Conservation (phyloP, 805 yeast genomes). For the Millerozyma miso region DNA sequence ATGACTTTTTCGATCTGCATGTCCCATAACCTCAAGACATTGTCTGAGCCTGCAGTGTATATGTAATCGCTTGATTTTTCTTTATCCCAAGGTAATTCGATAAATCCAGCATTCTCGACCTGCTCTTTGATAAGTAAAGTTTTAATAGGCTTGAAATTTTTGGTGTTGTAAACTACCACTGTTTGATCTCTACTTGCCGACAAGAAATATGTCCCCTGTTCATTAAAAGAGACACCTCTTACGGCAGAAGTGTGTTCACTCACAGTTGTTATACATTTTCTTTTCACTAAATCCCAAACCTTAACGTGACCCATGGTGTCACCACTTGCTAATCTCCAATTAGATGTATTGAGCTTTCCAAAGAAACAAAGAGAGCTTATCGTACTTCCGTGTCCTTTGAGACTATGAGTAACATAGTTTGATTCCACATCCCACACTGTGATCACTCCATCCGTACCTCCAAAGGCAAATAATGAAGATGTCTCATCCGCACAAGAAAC, state of each 20-base stretch:
- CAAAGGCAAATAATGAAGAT: constrained; percentile 83
- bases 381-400: constrained; percentile 91
- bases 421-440: constrained; percentile 91
- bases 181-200: constrained; percentile 91
- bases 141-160: constrained; percentile 50
- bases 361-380: constrained; percentile 68
- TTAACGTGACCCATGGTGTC: constrained; percentile 55
- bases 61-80: constrained; percentile 31
- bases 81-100: constrained; percentile 7
- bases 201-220: constrained; percentile 51
- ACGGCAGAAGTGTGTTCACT: constrained; percentile 82
- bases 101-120: constrained; percentile 66
- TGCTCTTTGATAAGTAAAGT: constrained; percentile 73
- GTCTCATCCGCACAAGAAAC: constrained; percentile 74
- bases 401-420: constrained; percentile 81
- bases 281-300: constrained; percentile 64
- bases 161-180: constrained; percentile 54
- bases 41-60: constrained; percentile 79
- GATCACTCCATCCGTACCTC: constrained; percentile 91
- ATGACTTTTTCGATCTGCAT: constrained; percentile 43
- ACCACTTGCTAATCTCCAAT: constrained; percentile 78
- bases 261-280: constrained; percentile 60
- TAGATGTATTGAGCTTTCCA: constrained; percentile 62
- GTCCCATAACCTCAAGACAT: constrained; percentile 65
- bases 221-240: constrained; percentile 69